phyloP scores from a whole-genome alignment of 2,329 filamentous ascomycete genomes.

The Colletotrichum liaoningense region DNA sequence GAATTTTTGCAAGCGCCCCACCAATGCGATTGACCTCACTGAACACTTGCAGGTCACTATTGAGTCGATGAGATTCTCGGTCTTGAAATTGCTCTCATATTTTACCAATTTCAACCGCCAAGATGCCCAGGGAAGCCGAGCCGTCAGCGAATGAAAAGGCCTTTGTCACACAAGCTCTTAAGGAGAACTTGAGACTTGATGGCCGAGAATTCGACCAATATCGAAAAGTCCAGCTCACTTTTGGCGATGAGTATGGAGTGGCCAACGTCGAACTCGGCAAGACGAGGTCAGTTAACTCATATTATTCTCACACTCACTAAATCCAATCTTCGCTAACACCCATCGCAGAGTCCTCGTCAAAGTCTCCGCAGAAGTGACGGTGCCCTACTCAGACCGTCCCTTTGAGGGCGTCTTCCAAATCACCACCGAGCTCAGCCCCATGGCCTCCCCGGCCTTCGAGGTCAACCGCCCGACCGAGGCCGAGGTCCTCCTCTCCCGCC shows the following conservation, averaged over 20 bases:
- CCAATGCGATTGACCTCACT: conserved; percentile 37
- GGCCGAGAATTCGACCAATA: conserved; percentile 85
- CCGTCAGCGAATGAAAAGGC: conserved; percentile 89
- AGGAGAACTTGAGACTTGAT: conserved; percentile 85
- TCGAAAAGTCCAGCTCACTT: conserved; percentile 79
- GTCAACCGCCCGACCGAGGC: conserved; percentile 84
- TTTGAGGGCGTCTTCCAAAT: conserved; percentile 98
- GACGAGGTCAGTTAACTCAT: conserved; percentile 73
- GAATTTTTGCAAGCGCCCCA: conserved; percentile 50
- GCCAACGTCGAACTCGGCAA: conserved; percentile 90
- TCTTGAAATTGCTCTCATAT: conserved; percentile 34
- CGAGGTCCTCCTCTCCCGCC: conserved; percentile 86
- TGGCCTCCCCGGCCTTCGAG: conserved; percentile 92
- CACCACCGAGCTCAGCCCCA: conserved; percentile 88
- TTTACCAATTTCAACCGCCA: conserved; percentile 40
- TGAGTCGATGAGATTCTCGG: conserved; percentile 2
- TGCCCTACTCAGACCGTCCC: conserved; percentile 87
- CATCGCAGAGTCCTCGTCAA: conserved; percentile 80
- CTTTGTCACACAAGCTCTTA: conserved; percentile 86
- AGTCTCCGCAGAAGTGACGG: conserved; percentile 88
- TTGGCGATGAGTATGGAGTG: conserved; percentile 92
- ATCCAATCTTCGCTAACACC: background rate
- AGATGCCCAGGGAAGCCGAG: conserved; percentile 92
- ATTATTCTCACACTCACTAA: background rate
- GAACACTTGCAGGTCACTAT: conserved; percentile 31